These are phyloP conservation scores for Sphagnum fallax DNA, from an alignment of 228 moss, liverwort and hornwort species.

Conservation along the genomic window DNA sequence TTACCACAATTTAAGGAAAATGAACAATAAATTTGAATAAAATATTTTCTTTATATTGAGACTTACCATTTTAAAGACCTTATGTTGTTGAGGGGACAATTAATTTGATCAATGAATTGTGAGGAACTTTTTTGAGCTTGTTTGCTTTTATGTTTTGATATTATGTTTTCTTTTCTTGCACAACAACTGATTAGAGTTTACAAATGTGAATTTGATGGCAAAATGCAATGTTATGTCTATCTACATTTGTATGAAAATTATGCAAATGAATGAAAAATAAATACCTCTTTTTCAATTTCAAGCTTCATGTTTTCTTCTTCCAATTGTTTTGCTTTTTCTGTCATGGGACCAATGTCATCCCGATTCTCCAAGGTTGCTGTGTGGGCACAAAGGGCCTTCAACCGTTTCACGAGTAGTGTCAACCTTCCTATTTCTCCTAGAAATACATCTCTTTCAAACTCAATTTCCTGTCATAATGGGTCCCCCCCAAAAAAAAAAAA, in stretches of 20 bases:
- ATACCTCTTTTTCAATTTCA: constrained; percentile 65
- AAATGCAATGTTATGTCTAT: constrained; percentile 6
- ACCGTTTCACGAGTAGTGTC: constrained; percentile 53
- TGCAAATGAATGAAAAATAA: neutral
- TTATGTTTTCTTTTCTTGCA: no score
- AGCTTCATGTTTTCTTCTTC: constrained; percentile 58
- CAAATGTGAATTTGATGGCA: constrained; percentile 13
- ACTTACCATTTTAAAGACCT: no score
- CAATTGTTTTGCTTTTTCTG: constrained; percentile 60
- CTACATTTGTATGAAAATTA: neutral
- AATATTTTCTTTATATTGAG: no score
- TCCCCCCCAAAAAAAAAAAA: no score
- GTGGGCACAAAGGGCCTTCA: constrained; percentile 60
- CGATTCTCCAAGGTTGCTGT: constrained; percentile 53
- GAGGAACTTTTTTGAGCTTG: no score
- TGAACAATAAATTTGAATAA: no score
- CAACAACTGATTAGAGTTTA: neutral
- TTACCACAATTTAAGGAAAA: no score
- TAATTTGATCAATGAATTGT: no score
- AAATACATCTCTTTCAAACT: constrained; percentile 88
- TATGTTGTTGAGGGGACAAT: no score
- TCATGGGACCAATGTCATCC: constrained; percentile 53
- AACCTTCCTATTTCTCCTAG: constrained; percentile 70
- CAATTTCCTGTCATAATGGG: constrained; percentile 54
- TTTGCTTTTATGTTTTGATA: no score